Conservation (phyloP, 106 monocot genomes). For the Dendrobium huoshanense region DNA sequence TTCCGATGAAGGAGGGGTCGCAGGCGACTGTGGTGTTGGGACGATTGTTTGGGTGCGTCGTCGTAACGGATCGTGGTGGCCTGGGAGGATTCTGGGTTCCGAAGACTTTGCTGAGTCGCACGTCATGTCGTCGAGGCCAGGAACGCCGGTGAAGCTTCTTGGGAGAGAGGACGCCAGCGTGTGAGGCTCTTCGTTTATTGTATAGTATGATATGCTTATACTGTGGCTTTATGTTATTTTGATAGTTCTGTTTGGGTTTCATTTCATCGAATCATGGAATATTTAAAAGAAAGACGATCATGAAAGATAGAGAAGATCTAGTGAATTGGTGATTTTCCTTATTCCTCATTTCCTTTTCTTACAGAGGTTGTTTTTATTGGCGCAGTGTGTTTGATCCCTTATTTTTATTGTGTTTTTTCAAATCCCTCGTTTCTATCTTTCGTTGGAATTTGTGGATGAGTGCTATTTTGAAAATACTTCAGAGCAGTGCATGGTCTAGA, state of each 20-base stretch:
- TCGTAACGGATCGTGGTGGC: constrained; percentile 95
- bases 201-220: constrained; percentile 5
- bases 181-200: constrained; percentile 35
- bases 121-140: constrained; percentile 83
- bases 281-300: background rate
- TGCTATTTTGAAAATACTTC: background rate
- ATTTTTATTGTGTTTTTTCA: background rate
- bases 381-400: background rate
- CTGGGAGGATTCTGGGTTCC: constrained; percentile 77
- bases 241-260: background rate
- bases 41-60: constrained; percentile 82
- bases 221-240: background rate
- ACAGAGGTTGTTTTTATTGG: background rate
- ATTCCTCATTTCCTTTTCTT: background rate
- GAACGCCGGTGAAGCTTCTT: constrained; percentile 86
- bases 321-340: background rate
- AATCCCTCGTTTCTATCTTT: background rate
- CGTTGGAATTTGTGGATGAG: background rate
- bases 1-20: constrained; percentile 7
- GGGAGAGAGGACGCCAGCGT: constrained; percentile 91
- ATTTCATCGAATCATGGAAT: background rate
- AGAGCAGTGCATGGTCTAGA: background rate
- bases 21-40: constrained; percentile 38
- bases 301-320: background rate
- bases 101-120: constrained; percentile 75